Evolutionary conservation across 1,284 basidiomycete genomes (phyloP).

Genomic region (Albatrellus sp.): DNA sequence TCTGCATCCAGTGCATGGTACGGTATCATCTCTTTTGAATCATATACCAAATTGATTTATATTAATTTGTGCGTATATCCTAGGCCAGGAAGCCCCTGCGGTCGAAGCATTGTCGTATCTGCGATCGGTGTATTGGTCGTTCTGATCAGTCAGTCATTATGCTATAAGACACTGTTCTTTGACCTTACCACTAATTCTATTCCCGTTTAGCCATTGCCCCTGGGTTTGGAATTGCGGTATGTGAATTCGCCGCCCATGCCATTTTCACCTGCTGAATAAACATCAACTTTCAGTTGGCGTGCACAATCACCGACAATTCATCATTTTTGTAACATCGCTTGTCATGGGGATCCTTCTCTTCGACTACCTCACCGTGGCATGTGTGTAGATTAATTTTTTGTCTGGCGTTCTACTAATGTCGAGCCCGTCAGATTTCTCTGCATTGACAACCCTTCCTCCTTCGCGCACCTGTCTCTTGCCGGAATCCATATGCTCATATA

Average conservation of each 20-base stretch:
- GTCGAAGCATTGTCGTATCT: constrained; percentile 91
- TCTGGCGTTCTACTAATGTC: too few relatives aligned
- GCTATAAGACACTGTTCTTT: not conserved
- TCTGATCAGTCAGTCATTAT: constrained; percentile 74
- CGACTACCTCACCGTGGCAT: constrained; percentile 71
- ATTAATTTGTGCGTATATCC: constrained; percentile 1
- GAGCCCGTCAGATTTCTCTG: constrained; percentile 34
- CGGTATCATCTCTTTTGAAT: constrained; percentile 9
- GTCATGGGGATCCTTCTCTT: constrained; percentile 75
- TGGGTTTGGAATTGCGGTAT: constrained; percentile 99
- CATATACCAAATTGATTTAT: not conserved
- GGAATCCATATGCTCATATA: constrained; percentile 54
- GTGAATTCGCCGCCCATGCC: constrained; percentile 17
- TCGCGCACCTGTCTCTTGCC: constrained; percentile 50
- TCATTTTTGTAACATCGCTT: constrained; percentile 79
- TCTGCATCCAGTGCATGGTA: constrained; percentile 91
- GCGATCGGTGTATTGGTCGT: constrained; percentile 81
- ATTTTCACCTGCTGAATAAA: constrained; percentile 1
- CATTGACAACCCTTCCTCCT: constrained; percentile 34
- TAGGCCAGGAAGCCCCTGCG: constrained; percentile 83
- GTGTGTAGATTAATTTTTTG: constrained; percentile 31
- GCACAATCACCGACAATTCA: constrained; percentile 91
- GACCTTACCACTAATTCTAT: not conserved
- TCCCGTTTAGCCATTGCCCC: constrained; percentile 71
- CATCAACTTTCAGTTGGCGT: constrained; percentile 56